Conservation (phyloP, 1,139 yeast genomes). For the Debaryomyces fabryi region DNA sequence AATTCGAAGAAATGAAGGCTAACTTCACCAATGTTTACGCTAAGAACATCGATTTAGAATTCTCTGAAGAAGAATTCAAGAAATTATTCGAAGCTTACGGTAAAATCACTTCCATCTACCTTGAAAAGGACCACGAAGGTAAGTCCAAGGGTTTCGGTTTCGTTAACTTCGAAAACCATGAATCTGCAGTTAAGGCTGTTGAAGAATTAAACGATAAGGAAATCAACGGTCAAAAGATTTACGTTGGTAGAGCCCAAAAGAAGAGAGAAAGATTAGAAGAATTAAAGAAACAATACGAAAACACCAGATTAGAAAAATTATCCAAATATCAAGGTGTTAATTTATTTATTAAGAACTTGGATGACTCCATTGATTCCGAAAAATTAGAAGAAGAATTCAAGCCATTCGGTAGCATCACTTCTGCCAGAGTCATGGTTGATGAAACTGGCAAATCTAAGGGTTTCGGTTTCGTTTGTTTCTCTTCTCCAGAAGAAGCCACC, state of each 20-base stretch:
- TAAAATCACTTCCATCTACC: conserved; percentile 77
- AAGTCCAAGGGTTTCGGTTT: conserved; percentile 96
- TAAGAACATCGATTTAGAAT: conserved; percentile 81
- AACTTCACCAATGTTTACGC: conserved; percentile 95
- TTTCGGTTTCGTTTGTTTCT: conserved; percentile 97
- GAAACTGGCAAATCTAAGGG: conserved; percentile 96
- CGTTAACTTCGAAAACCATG: conserved; percentile 87
- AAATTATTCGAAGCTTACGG: conserved; percentile 78
- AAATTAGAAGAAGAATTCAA: conserved; percentile 89
- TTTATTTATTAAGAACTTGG: conserved; percentile 95
- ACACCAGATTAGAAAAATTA: conserved; percentile 88
- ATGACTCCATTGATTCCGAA: conserved; percentile 90
- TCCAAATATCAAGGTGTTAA: conserved; percentile 97
- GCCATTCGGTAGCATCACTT: conserved; percentile 92
- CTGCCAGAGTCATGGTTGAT: conserved; percentile 96
- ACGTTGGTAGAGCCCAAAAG: conserved; percentile 99
- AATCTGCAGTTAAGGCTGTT: conserved; percentile 87
- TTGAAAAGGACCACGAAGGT: conserved; percentile 84
- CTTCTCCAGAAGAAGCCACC: conserved; percentile 98
- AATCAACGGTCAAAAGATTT: conserved; percentile 79
- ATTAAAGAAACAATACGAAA: conserved; percentile 93
- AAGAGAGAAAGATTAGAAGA: conserved; percentile 97
- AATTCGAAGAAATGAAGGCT: conserved; percentile 88
- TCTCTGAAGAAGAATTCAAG: conserved; percentile 71
- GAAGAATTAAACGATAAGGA: conserved; percentile 90